phyloP scores from a whole-genome alignment of 106 monocot species.

The Narthecium ossifragum region DNA sequence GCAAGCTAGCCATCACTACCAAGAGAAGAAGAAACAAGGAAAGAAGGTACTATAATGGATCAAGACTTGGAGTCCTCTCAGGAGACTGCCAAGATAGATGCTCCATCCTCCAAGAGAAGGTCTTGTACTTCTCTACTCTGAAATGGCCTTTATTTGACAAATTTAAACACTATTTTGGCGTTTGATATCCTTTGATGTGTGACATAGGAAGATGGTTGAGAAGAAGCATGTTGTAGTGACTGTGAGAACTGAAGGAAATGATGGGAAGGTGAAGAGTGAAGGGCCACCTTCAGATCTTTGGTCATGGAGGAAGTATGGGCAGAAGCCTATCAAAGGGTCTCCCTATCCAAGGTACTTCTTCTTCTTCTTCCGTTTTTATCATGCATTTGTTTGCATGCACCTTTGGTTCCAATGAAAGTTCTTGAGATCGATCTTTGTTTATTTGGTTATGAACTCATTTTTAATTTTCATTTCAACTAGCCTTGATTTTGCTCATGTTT shows the following conservation, averaged over 20 bases:
- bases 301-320: conserved; percentile 67
- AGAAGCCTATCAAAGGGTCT: conserved; percentile 43
- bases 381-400: neutral
- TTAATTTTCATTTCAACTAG: too few species aligned
- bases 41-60: neutral
- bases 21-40: neutral
- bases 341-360: conserved; percentile 46
- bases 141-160: too few species aligned
- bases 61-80: conserved; percentile 2
- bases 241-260: conserved; percentile 25
- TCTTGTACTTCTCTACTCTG: neutral
- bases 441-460: too few species aligned
- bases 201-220: conserved; percentile 26
- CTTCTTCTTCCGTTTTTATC: neutral
- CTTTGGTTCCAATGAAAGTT: too few species aligned
- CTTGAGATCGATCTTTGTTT: too few species aligned
- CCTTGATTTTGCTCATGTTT: too few species aligned
- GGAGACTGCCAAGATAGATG: neutral
- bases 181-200: conserved; percentile 5
- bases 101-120: conserved; percentile 11
- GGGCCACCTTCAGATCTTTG: conserved; percentile 46
- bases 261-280: conserved; percentile 25
- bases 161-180: too few species aligned
- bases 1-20: neutral
- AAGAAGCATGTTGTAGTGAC: conserved; percentile 32